Evolutionary conservation across 352 stramenopile species (phyloP), one percentile per base, ranked within the genome.

Genomic region (Phytopythium helicoides): DNA sequence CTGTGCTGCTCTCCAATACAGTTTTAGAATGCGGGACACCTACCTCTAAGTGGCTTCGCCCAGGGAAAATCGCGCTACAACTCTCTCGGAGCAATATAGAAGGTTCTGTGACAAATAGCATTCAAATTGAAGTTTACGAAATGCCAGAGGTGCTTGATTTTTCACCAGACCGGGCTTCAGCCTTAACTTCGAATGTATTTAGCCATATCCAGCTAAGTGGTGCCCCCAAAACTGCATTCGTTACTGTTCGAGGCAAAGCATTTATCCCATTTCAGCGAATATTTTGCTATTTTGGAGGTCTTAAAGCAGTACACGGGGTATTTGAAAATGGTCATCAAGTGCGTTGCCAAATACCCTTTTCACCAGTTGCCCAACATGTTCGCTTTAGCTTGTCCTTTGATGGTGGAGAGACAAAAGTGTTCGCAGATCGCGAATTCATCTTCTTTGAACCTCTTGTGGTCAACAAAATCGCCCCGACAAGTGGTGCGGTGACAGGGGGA

Each of bases 331-430:
- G 50, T 0, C 71, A 72, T 12, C 54, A 54, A 23, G 12, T 87
- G 3, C 70, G 57, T 10, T 89, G 79, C 25, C 51, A 60, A 2
- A 68, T 90, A 9, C 80, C 80, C 14, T 23, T 39, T 0, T 66
- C 65, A 0, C 28, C 40, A 15, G 49, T 64, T 1, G 45, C 62
- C 8, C 62, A 53, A n/a, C 42, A 38, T 5, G 64, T 73, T 10
- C 18, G 54, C 1, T 18, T 88, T 37, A 49, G 62, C 0, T 47
- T 95, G 12, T 89, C 77, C 0, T 89, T 94, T 39, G 91, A 95
- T 55, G 58, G 60, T 2, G 60, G 75, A 1, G 78, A 92, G 37
- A 52, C 45, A 9, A 90, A 82, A 44, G 41, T 80, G 1, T 37
- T 62, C 8, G 59, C 63, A 41, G 35, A 35, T 4, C 22, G 54